Evolutionary conservation across 345 rosid species (phyloP).

Genomic region (Citrus mangshanensis): DNA sequence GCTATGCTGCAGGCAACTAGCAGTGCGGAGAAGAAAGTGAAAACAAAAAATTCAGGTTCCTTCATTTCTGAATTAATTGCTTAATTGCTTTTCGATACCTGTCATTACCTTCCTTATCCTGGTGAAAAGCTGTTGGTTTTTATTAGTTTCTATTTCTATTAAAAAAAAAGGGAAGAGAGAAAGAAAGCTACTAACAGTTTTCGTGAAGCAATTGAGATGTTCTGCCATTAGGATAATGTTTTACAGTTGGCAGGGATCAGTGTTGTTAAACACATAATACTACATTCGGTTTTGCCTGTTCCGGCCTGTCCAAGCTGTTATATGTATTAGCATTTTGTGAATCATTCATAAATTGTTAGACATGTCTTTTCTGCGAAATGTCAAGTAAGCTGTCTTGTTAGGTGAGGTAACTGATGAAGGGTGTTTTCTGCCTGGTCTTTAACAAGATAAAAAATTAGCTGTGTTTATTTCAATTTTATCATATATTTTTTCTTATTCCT

Average conservation of each 20-base stretch:
- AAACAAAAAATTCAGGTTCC: constrained; percentile 60
- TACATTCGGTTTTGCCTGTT: not conserved
- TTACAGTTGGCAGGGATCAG: not conserved
- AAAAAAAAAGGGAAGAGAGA: not conserved
- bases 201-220: not conserved
- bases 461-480: not conserved
- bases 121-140: not conserved
- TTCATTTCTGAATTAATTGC: constrained; percentile 12
- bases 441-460: not conserved
- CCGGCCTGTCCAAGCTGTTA: not conserved
- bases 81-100: constrained; percentile 4
- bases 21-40: constrained; percentile 66
- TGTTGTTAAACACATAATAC: not conserved
- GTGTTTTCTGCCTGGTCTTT: not conserved
- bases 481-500: not conserved
- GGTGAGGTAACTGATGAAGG: not conserved
- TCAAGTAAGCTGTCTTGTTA: not conserved
- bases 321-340: too few relatives aligned
- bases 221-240: not conserved
- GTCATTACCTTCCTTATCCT: not conserved
- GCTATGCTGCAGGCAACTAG: constrained; percentile 83
- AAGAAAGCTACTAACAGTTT: not conserved
- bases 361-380: not conserved
- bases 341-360: not conserved
- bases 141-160: not conserved